Base-by-base conservation (phyloP, 306 rosid species). In the Albizia julibrissin region DNA sequence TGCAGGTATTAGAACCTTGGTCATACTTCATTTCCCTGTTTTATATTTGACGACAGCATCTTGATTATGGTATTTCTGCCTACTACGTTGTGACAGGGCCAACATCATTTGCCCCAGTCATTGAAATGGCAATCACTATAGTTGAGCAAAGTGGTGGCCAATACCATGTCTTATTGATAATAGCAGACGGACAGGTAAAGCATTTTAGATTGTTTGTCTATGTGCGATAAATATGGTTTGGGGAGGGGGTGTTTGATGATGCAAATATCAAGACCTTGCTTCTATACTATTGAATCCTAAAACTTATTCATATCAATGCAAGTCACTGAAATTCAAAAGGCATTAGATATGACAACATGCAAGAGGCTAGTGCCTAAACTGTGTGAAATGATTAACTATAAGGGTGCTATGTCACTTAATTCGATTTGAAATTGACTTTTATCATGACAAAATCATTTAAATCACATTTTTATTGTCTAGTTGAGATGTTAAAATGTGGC, bases 131-230 rank as follows among this genome's bases (percentile, higher is more conserved):
- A 69, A 89, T 93, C 86, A 91, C 97, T 74, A 89, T 92, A 37
- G 98, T 95, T 74, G 99, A 95, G 89, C 94, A 93, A 77, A 95
- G 97, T 86, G 91, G 92, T 18, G 97, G 98, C 75, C 98, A 95
- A 42, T 92, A 95, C 89, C 99, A 95, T 92, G 98, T 93, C 73
- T 85, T 95, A 56, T 72, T 95, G 83, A 93, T 95, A 69, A 89
- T 95, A 83, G 99, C 99, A 4, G 99, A 95, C 85, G 98, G 99
- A 22, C 98, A 95, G 98, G 98, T 94, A 78, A 64, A 77, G 44
- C 33, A 75, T 74, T 75, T 52, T 49, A 64, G 61, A 58, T 79
- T 67, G 50, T 64, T 44, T 39, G 61, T 78, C 26, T 14, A 37
- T 37, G 29, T 46, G 52, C 22, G 19, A n/a, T 40, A 10, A 42